Evolutionary conservation across 2,329 filamentous ascomycete species (phyloP).

Genomic region (Aspergillus tubingensis): DNA sequence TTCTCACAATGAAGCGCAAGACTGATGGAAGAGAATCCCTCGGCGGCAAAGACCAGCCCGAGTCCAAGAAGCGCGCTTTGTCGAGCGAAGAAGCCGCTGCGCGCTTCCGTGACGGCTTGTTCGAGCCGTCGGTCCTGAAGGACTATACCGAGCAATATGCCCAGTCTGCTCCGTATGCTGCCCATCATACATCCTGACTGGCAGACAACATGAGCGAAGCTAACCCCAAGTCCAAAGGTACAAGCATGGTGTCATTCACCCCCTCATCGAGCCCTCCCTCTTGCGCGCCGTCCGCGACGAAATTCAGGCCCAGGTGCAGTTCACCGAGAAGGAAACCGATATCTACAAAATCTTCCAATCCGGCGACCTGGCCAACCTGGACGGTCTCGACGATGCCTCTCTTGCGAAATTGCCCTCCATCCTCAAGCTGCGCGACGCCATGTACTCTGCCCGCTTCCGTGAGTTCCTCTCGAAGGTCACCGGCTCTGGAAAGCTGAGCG

Average conservation of each 20-base stretch:
- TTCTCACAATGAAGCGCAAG: slow-evolving; percentile 48
- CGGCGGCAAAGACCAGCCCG: slow-evolving; percentile 34
- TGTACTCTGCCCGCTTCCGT: slow-evolving; percentile 89
- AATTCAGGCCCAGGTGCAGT: slow-evolving; percentile 86
- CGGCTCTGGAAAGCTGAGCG: slow-evolving; percentile 81
- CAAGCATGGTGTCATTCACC: slow-evolving; percentile 86
- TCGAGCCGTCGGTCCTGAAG: slow-evolving; percentile 43
- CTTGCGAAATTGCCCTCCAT: slow-evolving; percentile 84
- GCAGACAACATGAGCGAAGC: not conserved
- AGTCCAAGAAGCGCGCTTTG: slow-evolving; percentile 43
- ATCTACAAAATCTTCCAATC: slow-evolving; percentile 99
- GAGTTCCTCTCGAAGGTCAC: slow-evolving; percentile 86
- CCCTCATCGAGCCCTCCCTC: slow-evolving; percentile 76
- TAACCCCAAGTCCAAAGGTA: slow-evolving; percentile 55
- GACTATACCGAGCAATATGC: slow-evolving; percentile 48
- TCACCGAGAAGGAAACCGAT: slow-evolving; percentile 98
- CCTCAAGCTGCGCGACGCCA: slow-evolving; percentile 85
- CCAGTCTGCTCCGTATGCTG: slow-evolving; percentile 45
- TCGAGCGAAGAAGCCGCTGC: slow-evolving; percentile 41
- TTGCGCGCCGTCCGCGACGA: slow-evolving; percentile 85
- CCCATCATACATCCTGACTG: not conserved
- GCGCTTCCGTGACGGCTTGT: slow-evolving; percentile 48
- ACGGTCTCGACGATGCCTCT: slow-evolving; percentile 85
- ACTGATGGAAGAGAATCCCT: slow-evolving; percentile 34
- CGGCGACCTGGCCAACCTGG: slow-evolving; percentile 92